These are phyloP conservation scores for Colletotrichum karsti DNA, from an alignment of 2,329 filamentous ascomycete species.

Conservation along the genomic window DNA sequence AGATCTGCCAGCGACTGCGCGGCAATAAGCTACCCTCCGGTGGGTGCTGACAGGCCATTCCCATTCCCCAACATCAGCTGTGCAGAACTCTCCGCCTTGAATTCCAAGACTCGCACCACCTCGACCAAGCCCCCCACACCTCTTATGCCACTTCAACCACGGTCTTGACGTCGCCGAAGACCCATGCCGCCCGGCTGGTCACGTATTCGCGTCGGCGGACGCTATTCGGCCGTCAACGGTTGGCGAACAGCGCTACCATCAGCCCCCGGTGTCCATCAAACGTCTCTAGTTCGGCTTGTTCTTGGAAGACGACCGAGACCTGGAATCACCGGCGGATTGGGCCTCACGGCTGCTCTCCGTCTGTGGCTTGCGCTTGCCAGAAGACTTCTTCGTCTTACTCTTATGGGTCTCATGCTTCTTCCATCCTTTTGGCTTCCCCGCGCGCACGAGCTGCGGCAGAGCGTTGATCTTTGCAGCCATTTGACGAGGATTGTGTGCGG, in stretches of 20 bases:
- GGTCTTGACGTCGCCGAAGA: not conserved
- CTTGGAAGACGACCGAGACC: not conserved
- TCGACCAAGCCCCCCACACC: not conserved
- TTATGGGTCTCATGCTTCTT: not conserved
- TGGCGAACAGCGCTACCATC: not conserved
- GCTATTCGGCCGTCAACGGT: not conserved
- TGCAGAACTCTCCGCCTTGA: not conserved
- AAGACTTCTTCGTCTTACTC: not conserved
- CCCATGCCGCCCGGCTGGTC: not conserved
- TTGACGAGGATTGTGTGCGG: not conserved
- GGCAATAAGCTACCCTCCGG: too few relatives aligned
- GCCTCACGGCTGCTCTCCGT: not conserved
- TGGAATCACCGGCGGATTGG: not conserved
- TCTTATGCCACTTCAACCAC: not conserved
- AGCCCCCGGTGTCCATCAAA: not conserved
- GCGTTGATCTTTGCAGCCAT: too few relatives aligned
- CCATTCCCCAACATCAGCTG: not conserved
- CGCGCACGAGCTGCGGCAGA: not conserved
- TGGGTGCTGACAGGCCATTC: not conserved
- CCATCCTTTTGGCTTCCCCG: not conserved
- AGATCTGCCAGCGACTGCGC: not conserved
- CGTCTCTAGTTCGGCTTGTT: not conserved
- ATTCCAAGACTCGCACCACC: too few relatives aligned
- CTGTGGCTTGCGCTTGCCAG: not conserved
- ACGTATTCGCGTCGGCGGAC: too few relatives aligned